Evolutionary conservation across 257 asterid species (phyloP), one percentile per base, ranked within the genome.

Genomic region (Ilex aquifolium): DNA sequence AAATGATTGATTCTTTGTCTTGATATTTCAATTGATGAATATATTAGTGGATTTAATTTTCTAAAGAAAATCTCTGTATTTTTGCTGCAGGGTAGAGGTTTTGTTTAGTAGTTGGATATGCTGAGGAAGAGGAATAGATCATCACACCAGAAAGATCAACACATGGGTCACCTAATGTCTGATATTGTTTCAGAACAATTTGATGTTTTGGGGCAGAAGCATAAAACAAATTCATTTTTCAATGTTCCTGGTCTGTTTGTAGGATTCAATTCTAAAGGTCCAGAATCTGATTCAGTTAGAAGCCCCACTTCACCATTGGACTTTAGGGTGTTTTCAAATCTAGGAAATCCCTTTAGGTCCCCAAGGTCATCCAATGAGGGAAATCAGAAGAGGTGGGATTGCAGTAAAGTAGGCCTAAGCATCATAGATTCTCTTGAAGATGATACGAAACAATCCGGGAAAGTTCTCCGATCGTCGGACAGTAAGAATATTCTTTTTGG

Each of bases 291-390:
- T 71, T 82, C 99, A n/a, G 88, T 80, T 53, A 85, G 81, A 72
- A 92, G 99, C 63, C 97, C 99, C 1, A 92, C 96, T 32, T 92
- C 97, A 32, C 91, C 99, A 0, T 82, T 92, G 76, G 99, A 92
- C 64, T 85, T 87, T 65, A 81, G 90, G 69, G 82, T 87, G 30
- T 83, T 92, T 69, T 83, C 94, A 29, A 73, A 77, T 72, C 69
- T 88, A 5, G 88, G 95, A 5, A 87, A 77, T 68, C 90, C 91
- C 51, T 84, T 85, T 70, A 85, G 95, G 86, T 72, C 84, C 31
- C 74, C 69, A 16, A 85, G 62, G 62, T 57, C 76, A 4, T 70
- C 66, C 27, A 70, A 68, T 40, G 91, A 80, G 59, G 85, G 80
- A 58, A 66, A 50, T 59, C 77, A 73, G 7, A 87, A 77, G 83